These are phyloP conservation scores for Elasticomyces elasticus DNA, from an alignment of 495 filamentous ascomycete species.

Conservation along the genomic window DNA sequence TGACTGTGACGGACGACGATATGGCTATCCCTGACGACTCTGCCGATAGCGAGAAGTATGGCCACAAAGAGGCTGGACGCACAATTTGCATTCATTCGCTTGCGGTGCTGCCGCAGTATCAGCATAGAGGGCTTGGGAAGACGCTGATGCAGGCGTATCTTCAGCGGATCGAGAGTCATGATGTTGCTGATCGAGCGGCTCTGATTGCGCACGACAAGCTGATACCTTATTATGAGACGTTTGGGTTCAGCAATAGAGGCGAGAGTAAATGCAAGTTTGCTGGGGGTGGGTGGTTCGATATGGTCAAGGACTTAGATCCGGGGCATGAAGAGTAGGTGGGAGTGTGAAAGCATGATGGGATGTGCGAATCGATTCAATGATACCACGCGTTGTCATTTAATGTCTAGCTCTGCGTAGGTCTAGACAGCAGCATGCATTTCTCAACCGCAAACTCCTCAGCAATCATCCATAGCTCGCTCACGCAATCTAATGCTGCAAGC, in stretches of 20 bases:
- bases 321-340: neutral
- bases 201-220: slow-evolving; percentile 68
- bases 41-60: slow-evolving; percentile 21
- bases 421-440: no score
- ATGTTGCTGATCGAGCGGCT: slow-evolving; percentile 59
- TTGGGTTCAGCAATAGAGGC: slow-evolving; percentile 64
- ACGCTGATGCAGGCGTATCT: slow-evolving; percentile 67
- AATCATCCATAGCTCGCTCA: no score
- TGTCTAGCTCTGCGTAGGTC: no score
- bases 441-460: no score
- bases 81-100: slow-evolving; percentile 77
- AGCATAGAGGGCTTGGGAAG: slow-evolving; percentile 63
- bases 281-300: slow-evolving; percentile 72
- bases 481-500: neutral
- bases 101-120: slow-evolving; percentile 65
- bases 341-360: slow-evolving; percentile 1
- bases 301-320: slow-evolving; percentile 36
- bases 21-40: slow-evolving; percentile 55
- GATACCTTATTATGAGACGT: slow-evolving; percentile 62
- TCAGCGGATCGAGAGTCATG: slow-evolving; percentile 55
- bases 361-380: no score
- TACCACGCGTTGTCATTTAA: no score
- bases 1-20: slow-evolving; percentile 58
- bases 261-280: slow-evolving; percentile 54
- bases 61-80: slow-evolving; percentile 60